These are phyloP conservation scores for Mycocentrospora acerina DNA, from an alignment of 2,329 filamentous ascomycete species.

Conservation along the genomic window DNA sequence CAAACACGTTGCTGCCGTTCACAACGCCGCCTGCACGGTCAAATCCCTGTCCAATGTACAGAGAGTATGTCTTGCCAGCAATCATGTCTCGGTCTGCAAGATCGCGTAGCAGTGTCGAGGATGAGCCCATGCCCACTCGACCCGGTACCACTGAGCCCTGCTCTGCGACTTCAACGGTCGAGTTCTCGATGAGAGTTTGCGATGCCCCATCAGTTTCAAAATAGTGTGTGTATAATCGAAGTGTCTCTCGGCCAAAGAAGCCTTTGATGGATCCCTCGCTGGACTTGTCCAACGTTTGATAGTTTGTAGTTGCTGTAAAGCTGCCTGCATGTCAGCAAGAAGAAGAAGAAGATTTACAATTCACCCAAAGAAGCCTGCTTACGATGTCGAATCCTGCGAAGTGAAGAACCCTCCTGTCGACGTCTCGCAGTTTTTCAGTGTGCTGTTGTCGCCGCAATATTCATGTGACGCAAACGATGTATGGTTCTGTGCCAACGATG, in stretches of 20 bases:
- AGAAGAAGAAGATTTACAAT: neutral
- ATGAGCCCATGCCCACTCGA: conserved; percentile 44
- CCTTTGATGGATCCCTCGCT: conserved; percentile 23
- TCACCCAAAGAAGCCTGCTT: conserved; percentile 12
- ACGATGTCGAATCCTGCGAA: conserved; percentile 34
- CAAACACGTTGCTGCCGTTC: conserved; percentile 47
- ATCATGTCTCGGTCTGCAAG: conserved; percentile 40
- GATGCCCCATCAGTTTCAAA: conserved; percentile 43
- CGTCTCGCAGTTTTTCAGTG: conserved; percentile 31
- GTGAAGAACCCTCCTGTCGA: conserved; percentile 41
- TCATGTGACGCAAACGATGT: conserved; percentile 40
- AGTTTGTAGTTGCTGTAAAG: conserved; percentile 23
- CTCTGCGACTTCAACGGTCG: conserved; percentile 38
- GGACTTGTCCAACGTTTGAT: conserved; percentile 29
- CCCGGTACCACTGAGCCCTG: conserved; percentile 34
- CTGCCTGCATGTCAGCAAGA: conserved; percentile 20
- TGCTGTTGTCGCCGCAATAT: conserved; percentile 42
- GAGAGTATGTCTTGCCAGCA: conserved; percentile 44
- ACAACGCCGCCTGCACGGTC: conserved; percentile 43
- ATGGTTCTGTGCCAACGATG: conserved; percentile 46
- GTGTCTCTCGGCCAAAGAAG: conserved; percentile 36
- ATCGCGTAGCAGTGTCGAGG: conserved; percentile 43
- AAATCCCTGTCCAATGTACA: conserved; percentile 48
- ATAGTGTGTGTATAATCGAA: conserved; percentile 45
- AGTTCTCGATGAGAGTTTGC: conserved; percentile 38